phyloP scores from a whole-genome alignment of 2,329 filamentous ascomycete genomes.

The Aureobasidium sp. region DNA sequence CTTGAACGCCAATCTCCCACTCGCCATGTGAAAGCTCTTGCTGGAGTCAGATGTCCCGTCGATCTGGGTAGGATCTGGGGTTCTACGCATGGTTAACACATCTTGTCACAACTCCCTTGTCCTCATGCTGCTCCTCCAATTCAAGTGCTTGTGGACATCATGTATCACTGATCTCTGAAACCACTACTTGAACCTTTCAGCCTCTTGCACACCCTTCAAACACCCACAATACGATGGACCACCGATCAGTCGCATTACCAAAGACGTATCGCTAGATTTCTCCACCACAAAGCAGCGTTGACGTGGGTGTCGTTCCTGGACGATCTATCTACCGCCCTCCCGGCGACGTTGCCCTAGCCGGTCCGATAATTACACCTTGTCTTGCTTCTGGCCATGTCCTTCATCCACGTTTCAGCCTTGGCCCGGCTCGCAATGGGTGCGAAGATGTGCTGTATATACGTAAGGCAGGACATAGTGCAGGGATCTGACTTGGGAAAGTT shows the following conservation, averaged over 20 bases:
- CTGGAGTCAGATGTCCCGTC: background rate
- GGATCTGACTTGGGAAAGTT: background rate
- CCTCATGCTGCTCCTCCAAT: background rate
- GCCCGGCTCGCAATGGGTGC: background rate
- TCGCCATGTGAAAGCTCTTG: background rate
- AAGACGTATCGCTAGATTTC: background rate
- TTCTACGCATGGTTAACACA: background rate
- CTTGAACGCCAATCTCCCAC: background rate
- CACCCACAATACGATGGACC: background rate
- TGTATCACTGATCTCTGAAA: background rate
- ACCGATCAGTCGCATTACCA: background rate
- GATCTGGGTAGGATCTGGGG: background rate
- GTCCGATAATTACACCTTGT: background rate
- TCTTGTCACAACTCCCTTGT: background rate
- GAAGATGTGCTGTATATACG: background rate
- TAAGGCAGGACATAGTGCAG: background rate
- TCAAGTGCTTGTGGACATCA: background rate
- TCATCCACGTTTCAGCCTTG: background rate
- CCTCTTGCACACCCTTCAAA: background rate
- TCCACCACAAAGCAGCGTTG: background rate
- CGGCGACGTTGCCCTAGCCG: background rate
- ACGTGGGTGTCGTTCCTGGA: background rate
- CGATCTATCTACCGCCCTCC: background rate
- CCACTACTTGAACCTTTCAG: background rate
- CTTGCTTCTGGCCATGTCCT: background rate